A percentile compares a stretch with the other conserved stretches of the same genome.
These are phyloP conservation scores for Phoenix dactylifera DNA, from an alignment of 176 grass and related monocot species.

Conservation along the genomic window DNA sequence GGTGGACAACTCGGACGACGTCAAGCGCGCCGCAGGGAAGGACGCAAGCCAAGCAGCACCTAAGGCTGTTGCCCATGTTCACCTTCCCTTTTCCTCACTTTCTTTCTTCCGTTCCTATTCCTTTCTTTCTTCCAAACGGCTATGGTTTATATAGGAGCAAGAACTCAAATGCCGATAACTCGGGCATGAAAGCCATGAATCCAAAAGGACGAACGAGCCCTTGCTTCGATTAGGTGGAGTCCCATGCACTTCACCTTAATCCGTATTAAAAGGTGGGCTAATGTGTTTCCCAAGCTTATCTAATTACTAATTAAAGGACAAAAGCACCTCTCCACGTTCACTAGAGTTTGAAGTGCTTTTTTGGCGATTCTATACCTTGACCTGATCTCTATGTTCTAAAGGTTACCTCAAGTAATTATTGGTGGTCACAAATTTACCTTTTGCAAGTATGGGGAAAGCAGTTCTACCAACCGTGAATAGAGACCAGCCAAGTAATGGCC, in stretches of 20 bases:
- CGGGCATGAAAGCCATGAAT: not conserved
- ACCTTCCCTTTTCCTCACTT: not conserved
- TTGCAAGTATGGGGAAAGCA: too few species aligned
- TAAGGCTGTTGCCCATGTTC: conserved; percentile 12
- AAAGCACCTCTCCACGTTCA: conserved; percentile 27
- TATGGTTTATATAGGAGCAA: conserved; percentile 7
- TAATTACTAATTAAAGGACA: conserved; percentile 33
- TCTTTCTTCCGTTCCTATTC: not conserved
- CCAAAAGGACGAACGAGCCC: not conserved
- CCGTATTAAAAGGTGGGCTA: conserved; percentile 38
- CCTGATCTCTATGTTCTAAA: too few species aligned
- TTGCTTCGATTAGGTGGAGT: conserved; percentile 22
- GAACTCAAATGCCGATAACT: conserved; percentile 12
- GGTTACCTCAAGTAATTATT: too few species aligned
- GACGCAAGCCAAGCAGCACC: conserved; percentile 14
- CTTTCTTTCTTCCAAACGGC: conserved; percentile 3
- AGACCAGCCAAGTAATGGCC: too few species aligned
- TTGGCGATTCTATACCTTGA: not conserved
- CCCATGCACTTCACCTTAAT: conserved; percentile 12
- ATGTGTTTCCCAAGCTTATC: conserved; percentile 38
- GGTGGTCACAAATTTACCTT: too few species aligned
- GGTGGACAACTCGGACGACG: conserved; percentile 11
- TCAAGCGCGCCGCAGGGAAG: conserved; percentile 16
- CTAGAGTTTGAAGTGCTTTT: conserved; percentile 12
- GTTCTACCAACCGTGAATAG: too few species aligned